A percentile compares a stretch with the other conserved stretches of the same genome.
phyloP scores from a whole-genome alignment of 2,329 filamentous ascomycete genomes.

The Mycosphaerella arachidis region DNA sequence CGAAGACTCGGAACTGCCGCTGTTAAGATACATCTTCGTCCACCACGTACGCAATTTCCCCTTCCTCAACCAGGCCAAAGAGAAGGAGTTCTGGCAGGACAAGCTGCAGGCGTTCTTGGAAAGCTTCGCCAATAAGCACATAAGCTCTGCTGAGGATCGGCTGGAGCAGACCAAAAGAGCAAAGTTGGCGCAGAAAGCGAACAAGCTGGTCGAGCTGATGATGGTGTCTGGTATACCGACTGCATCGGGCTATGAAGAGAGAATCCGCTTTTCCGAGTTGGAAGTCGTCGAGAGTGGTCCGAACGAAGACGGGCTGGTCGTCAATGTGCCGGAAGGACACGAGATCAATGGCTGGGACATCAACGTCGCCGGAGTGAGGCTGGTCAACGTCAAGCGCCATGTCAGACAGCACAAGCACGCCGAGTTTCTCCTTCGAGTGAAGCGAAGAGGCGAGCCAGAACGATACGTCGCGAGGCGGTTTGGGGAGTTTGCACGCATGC shows the following conservation, averaged over 20 bases:
- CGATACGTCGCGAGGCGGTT: conserved; percentile 80
- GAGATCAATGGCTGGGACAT: conserved; percentile 95
- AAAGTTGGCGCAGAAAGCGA: conserved; percentile 86
- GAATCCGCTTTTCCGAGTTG: conserved; percentile 93
- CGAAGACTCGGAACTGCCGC: conserved; percentile 86
- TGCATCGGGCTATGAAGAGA: conserved; percentile 93
- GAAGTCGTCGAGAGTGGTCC: conserved; percentile 92
- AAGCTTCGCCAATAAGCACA: conserved; percentile 94
- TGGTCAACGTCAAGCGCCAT: conserved; percentile 75
- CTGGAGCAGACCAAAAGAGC: conserved; percentile 92
- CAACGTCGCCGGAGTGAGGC: conserved; percentile 85
- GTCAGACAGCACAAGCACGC: conserved; percentile 89
- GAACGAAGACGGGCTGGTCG: conserved; percentile 81
- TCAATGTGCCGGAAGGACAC: conserved; percentile 85
- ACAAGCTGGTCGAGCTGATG: conserved; percentile 97
- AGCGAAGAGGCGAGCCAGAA: conserved; percentile 69
- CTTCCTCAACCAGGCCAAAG: conserved; percentile 90
- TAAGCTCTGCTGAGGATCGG: conserved; percentile 93
- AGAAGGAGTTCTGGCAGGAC: conserved; percentile 99
- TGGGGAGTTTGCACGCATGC: conserved; percentile 76
- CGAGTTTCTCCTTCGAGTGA: conserved; percentile 85
- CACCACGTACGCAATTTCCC: conserved; percentile 97
- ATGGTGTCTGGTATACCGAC: conserved; percentile 98
- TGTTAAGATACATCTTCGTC: conserved; percentile 94
- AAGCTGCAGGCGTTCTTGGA: conserved; percentile 95